Evolutionary conservation across 495 filamentous ascomycete species (phyloP).

Genomic region (Rostrohypoxylon terebratum): DNA sequence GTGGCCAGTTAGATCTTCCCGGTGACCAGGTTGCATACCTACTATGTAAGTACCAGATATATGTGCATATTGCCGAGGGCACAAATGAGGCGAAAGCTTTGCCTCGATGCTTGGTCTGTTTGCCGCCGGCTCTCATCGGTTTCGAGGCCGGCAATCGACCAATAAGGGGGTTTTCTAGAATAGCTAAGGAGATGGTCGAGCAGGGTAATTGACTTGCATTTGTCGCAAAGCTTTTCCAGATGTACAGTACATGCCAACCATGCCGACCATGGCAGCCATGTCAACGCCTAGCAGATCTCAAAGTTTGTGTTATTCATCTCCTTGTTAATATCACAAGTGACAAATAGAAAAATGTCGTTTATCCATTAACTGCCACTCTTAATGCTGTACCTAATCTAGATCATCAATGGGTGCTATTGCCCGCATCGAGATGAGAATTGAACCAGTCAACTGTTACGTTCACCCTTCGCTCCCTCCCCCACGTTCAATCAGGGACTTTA

Average conservation of each 20-base stretch:
- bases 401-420: slow-evolving; percentile 5
- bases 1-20: slow-evolving; percentile 17
- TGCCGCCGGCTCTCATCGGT: slow-evolving; percentile 9
- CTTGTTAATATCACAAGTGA: slow-evolving; percentile 7
- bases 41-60: no score
- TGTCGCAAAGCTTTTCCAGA: background rate
- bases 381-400: slow-evolving; percentile 29
- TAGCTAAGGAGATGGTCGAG: background rate
- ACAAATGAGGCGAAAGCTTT: background rate
- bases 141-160: background rate
- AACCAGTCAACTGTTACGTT: slow-evolving; percentile 1
- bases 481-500: slow-evolving; percentile 12
- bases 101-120: background rate
- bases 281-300: background rate
- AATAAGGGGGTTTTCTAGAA: slow-evolving; percentile 14
- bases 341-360: slow-evolving; percentile 6
- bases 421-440: slow-evolving; percentile 28
- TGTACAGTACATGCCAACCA: background rate
- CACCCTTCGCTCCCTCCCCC: slow-evolving; percentile 16
- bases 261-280: background rate
- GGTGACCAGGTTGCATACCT: slow-evolving; percentile 17
- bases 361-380: background rate
- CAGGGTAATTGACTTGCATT: background rate
- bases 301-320: background rate
- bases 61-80: background rate